Percentiles rank a stretch among this genome's conserved stretches.
phyloP scores from a whole-genome alignment of 2,329 filamentous ascomycete genomes.

The Leptodontidium sp. region DNA sequence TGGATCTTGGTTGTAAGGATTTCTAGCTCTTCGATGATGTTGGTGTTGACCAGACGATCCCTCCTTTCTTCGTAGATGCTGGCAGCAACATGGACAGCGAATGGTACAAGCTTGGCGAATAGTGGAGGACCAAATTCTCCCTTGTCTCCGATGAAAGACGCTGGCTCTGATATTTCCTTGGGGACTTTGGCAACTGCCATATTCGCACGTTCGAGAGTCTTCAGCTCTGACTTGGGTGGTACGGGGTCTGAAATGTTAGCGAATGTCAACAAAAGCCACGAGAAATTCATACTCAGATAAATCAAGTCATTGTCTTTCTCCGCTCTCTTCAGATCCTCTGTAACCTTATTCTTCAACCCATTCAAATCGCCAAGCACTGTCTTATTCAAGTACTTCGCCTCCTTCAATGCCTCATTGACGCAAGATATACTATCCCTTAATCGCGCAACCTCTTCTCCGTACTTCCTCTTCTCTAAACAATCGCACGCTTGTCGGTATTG shows the following conservation, averaged over 20 bases:
- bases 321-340: constrained; percentile 88
- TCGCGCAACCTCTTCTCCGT: constrained; percentile 93
- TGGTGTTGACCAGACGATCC: constrained; percentile 89
- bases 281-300: constrained; percentile 72
- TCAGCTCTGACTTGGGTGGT: constrained; percentile 87
- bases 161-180: constrained; percentile 81
- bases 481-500: constrained; percentile 93
- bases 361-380: constrained; percentile 83
- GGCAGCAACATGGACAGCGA: constrained; percentile 92
- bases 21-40: constrained; percentile 86
- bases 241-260: constrained; percentile 67
- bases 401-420: constrained; percentile 85
- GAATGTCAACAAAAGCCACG: background rate
- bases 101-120: constrained; percentile 92
- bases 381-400: constrained; percentile 83
- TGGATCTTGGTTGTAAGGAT: constrained; percentile 81
- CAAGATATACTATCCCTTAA: constrained; percentile 83
- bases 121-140: constrained; percentile 84
- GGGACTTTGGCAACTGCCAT: constrained; percentile 87
- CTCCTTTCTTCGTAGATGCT: constrained; percentile 94
- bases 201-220: constrained; percentile 82
- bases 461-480: constrained; percentile 90
- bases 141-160: constrained; percentile 80
- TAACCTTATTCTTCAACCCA: constrained; percentile 80
- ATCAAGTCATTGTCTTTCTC: constrained; percentile 98